Percentiles rank a stretch among this genome's conserved stretches.
Evolutionary conservation across 2,329 filamentous ascomycete species (phyloP).

Genomic region (Sclerotinia minor): DNA sequence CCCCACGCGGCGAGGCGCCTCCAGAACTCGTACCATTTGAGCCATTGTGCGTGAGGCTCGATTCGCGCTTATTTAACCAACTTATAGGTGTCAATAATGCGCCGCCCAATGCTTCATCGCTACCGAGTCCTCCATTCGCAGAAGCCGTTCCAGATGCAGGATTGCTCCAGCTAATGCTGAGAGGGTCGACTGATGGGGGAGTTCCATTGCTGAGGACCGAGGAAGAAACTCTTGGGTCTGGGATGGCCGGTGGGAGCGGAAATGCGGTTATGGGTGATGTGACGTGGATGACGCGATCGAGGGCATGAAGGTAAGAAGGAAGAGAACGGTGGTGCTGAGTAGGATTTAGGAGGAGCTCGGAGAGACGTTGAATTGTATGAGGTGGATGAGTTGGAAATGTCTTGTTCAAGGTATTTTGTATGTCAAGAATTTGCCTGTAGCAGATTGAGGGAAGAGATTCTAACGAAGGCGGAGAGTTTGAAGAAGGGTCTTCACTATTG

Average conservation of each 20-base stretch:
- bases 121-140: slow-evolving; percentile 56
- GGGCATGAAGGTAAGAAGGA: slow-evolving; percentile 81
- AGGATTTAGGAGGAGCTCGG: slow-evolving; percentile 79
- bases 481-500: slow-evolving; percentile 48
- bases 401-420: slow-evolving; percentile 59
- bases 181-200: slow-evolving; percentile 40
- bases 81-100: slow-evolving; percentile 91
- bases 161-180: slow-evolving; percentile 51
- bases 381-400: slow-evolving; percentile 76
- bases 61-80: slow-evolving; percentile 63
- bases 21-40: slow-evolving; percentile 20
- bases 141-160: slow-evolving; percentile 42
- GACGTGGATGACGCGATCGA: slow-evolving; percentile 88
- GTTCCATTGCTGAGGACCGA: slow-evolving; percentile 60
- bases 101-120: slow-evolving; percentile 86
- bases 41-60: slow-evolving; percentile 25
- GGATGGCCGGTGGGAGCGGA: slow-evolving; percentile 70
- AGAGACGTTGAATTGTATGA: slow-evolving; percentile 87
- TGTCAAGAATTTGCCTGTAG: slow-evolving; percentile 51
- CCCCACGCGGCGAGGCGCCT: slow-evolving; percentile 41
- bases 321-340: slow-evolving; percentile 78
- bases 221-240: slow-evolving; percentile 55
- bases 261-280: slow-evolving; percentile 80
- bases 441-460: slow-evolving; percentile 13
- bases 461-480: not conserved